Evolutionary conservation across 352 stramenopile species (phyloP).

Genomic region (Globisporangium spiculum): DNA sequence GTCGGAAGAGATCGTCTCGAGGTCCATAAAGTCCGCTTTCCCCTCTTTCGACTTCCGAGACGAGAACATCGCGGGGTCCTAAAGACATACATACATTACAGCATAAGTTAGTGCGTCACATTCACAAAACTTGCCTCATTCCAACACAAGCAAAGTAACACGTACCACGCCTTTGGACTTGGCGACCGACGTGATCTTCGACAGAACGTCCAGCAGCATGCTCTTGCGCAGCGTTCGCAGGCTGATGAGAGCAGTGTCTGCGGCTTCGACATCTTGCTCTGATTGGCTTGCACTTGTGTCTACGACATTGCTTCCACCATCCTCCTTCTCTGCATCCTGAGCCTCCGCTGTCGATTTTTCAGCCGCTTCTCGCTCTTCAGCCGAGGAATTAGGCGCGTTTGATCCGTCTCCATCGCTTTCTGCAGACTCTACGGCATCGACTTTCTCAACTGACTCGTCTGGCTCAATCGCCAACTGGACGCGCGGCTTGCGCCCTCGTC

Average conservation of each 20-base stretch:
- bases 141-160: neutral
- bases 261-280: conserved; percentile 18
- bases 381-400: neutral
- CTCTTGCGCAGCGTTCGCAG: conserved; percentile 52
- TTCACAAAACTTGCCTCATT: neutral
- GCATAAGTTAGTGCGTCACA: neutral
- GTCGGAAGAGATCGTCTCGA: conserved; percentile 44
- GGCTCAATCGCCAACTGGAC: neutral
- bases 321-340: conserved; percentile 7
- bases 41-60: conserved; percentile 7
- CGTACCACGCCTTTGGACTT: conserved; percentile 62
- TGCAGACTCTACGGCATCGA: neutral
- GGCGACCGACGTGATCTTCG: conserved; percentile 77
- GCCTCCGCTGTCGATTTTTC: neutral
- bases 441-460: neutral
- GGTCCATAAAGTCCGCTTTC: conserved; percentile 32
- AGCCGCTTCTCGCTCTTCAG: neutral
- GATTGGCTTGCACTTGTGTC: neutral
- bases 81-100: too few species aligned
- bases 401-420: neutral
- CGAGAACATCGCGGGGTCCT: conserved; percentile 56
- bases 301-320: neutral
- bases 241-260: conserved; percentile 35
- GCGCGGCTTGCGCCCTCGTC: neutral
- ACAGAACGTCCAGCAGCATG: conserved; percentile 79